Evolutionary conservation across 306 rosid species (phyloP), one percentile per base, ranked within the genome.

Genomic region (Vigna reflexopilosa): DNA sequence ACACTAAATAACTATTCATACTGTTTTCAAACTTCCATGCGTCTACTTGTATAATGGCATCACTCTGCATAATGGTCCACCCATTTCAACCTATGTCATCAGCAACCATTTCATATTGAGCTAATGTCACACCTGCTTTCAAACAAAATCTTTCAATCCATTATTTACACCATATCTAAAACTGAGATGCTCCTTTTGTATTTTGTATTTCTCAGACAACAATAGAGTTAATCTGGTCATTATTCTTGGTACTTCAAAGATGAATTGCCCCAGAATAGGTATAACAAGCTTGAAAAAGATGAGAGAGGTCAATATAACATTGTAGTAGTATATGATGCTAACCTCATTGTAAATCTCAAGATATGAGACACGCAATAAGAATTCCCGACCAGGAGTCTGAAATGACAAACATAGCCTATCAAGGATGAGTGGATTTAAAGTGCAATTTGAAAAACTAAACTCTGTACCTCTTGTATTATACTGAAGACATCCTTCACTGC

Each of bases 281-380:
- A 57, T 64, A 51, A 73, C 22, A 66, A 57, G 67, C 47, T 57
- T 57, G 56, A 69, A 14, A 61, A 54, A 28, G 72, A 49, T 52
- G 30, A 45, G 65, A 26, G 56, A 36, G 12, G 15, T 52, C 24
- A 70, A 67, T 34, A 72, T 9, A 67, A 12, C 62, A 74, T 26
- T 13, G 48, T 32, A 65, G 51, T 20, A 14, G 42, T 45, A 61
- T 54, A 64, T 32, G 45, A 72, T 45, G 72, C 93, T 89, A 66
- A 93, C 97, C 97, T 93, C 97, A 59, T 93, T 93, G 81, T 93
- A 93, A 62, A 93, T 93, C 87, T 93, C 97, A 72, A 93, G 89
- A 87, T 93, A 93, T 9, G 97, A 93, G 49, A 93, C 91, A 24
- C 92, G 97, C 52, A 93, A 96, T 72, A 93, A 93, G 87, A 89